These are phyloP conservation scores for Clitopilus hobsonii DNA, from an alignment of 768 basidiomycete species.

Conservation along the genomic window DNA sequence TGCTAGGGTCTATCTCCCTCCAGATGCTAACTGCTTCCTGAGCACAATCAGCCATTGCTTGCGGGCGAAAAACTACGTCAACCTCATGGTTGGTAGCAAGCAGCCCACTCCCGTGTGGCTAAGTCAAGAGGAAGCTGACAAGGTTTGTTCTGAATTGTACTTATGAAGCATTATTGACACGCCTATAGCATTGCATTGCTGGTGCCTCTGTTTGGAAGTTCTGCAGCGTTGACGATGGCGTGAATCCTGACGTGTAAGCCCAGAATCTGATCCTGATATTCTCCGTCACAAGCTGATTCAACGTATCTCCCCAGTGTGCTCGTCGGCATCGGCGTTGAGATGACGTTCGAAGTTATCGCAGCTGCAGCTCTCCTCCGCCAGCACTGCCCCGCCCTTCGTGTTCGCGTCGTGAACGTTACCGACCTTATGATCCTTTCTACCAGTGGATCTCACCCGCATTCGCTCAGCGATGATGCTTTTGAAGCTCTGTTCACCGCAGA, in stretches of 20 bases:
- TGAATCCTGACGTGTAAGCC: conserved; percentile 65
- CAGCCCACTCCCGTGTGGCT: conserved; percentile 79
- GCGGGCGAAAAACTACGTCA: conserved; percentile 79
- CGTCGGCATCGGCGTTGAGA: conserved; percentile 83
- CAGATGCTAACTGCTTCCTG: conserved; percentile 87
- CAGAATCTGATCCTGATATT: neutral
- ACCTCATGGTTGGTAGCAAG: conserved; percentile 88
- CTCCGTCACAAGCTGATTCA: conserved; percentile 19
- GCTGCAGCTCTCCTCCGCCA: conserved; percentile 77
- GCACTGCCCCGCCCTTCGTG: conserved; percentile 64
- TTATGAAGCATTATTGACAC: too few species aligned
- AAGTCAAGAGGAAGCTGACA: conserved; percentile 68
- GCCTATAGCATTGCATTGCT: conserved; percentile 69
- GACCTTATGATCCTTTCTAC: conserved; percentile 81
- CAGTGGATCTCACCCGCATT: conserved; percentile 71
- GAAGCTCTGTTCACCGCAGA: conserved; percentile 68
- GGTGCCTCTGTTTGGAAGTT: conserved; percentile 87
- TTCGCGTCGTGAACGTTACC: conserved; percentile 85
- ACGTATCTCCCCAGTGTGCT: conserved; percentile 53
- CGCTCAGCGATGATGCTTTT: conserved; percentile 58
- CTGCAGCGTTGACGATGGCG: conserved; percentile 68
- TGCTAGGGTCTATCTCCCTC: conserved; percentile 79
- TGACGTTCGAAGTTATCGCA: conserved; percentile 86
- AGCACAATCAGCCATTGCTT: conserved; percentile 83
- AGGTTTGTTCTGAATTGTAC: too few species aligned